Conservation (phyloP, 495 filamentous ascomycete species). For the Trichocladium antarcticum region DNA sequence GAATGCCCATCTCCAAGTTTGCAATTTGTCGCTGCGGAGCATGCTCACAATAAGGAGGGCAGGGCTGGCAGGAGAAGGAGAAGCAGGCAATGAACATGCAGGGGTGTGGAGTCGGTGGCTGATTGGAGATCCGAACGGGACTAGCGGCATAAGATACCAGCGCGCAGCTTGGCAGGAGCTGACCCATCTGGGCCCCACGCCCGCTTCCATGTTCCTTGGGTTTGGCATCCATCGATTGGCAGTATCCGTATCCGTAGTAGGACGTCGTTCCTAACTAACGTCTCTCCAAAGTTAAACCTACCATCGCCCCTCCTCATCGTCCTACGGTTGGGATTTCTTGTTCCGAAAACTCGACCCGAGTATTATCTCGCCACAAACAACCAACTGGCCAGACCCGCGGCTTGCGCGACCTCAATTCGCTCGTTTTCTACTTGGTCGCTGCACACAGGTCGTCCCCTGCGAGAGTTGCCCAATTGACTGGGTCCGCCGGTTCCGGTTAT, state of each 20-base stretch:
- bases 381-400: neutral
- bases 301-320: neutral
- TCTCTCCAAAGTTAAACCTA: neutral
- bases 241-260: neutral
- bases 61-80: too few relatives aligned
- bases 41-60: too few relatives aligned
- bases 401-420: conserved; percentile 1
- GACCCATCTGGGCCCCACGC: conserved; percentile 4
- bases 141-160: conserved; percentile 3
- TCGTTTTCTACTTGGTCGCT: conserved; percentile 1
- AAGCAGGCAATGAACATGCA: neutral
- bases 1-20: too few relatives aligned
- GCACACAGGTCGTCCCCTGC: neutral
- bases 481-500: neutral
- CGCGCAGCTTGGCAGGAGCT: conserved; percentile 17
- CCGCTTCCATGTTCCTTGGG: conserved; percentile 5
- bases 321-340: neutral
- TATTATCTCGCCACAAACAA: neutral
- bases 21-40: neutral
- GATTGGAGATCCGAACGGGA: neutral
- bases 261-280: neutral
- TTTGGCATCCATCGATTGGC: neutral
- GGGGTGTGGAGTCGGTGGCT: neutral
- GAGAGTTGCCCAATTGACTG: neutral
- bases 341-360: neutral